Evolutionary conservation across 1,284 basidiomycete genomes (phyloP).

Genomic region (Cutaneotrichosporon spelunceum): DNA sequence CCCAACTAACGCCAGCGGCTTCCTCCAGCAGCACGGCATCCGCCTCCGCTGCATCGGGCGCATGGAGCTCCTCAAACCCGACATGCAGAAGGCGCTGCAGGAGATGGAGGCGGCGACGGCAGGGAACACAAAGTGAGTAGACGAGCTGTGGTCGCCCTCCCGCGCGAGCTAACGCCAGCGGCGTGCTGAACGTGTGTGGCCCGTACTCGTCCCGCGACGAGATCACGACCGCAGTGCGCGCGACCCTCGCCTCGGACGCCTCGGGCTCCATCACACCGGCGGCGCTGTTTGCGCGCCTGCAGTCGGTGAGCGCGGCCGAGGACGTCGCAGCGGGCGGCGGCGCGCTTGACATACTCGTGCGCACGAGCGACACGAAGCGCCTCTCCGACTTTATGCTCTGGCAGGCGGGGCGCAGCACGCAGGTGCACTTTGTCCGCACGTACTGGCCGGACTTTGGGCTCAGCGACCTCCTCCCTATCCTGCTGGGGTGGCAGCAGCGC

Average conservation of each 20-base stretch:
- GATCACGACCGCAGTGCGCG: constrained; percentile 72
- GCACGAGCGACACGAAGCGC: constrained; percentile 87
- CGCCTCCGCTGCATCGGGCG: constrained; percentile 80
- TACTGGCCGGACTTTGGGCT: constrained; percentile 97
- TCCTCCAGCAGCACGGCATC: constrained; percentile 77
- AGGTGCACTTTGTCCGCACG: constrained; percentile 83
- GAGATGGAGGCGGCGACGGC: constrained; percentile 77
- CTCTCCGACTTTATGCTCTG: constrained; percentile 91
- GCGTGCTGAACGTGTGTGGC: constrained; percentile 90
- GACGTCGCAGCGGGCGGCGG: constrained; percentile 17
- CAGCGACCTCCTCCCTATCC: constrained; percentile 75
- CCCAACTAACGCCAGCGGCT: constrained; percentile 56
- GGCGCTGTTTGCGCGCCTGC: constrained; percentile 13
- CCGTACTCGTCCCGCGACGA: constrained; percentile 92
- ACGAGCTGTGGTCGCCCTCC: background rate
- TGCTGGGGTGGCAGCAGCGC: constrained; percentile 79
- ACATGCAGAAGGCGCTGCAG: constrained; percentile 67
- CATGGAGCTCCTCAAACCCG: constrained; percentile 68
- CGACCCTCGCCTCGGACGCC: constrained; percentile 52
- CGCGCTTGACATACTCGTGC: constrained; percentile 76
- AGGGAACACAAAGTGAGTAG: constrained; percentile 64
- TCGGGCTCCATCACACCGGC: constrained; percentile 9
- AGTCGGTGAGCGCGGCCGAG: constrained; percentile 19
- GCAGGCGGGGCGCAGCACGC: constrained; percentile 64
- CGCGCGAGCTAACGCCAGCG: constrained; percentile 54